Evolutionary conservation across 176 grass and related monocot species (phyloP).

Genomic region (Rhynchospora tenuis): DNA sequence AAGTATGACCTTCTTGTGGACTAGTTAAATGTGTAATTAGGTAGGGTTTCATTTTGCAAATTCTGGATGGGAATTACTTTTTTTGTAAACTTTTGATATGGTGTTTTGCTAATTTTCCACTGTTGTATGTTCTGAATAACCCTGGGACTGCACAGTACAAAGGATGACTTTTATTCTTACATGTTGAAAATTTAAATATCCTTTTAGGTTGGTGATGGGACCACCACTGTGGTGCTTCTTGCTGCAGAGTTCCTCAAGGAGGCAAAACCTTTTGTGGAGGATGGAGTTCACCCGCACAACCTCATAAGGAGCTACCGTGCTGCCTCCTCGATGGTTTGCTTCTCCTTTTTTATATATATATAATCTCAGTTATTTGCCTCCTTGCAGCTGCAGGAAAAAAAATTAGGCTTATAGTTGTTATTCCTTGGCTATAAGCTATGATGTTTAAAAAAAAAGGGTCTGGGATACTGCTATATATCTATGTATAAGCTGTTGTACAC

Average conservation of each 20-base stretch:
- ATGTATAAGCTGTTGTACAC: not conserved
- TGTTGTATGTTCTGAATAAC: not conserved
- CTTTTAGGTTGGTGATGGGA: constrained; percentile 89
- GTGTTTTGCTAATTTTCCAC: not conserved
- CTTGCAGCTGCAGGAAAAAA: not conserved
- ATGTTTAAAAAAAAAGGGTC: not conserved
- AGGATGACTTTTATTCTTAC: not conserved
- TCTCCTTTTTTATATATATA: not conserved
- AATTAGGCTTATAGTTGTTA: not conserved
- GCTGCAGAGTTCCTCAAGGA: constrained; percentile 89
- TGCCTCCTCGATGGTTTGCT: constrained; percentile 50
- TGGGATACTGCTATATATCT: not conserved
- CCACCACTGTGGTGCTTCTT: constrained; percentile 98
- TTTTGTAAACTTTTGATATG: not conserved
- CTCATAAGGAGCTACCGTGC: constrained; percentile 79
- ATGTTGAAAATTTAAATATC: constrained; percentile 1
- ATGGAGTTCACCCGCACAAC: constrained; percentile 88
- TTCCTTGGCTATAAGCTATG: not conserved
- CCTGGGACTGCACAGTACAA: not conserved
- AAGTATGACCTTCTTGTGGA: not conserved
- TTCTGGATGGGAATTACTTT: not conserved
- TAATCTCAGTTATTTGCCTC: not conserved
- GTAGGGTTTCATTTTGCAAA: not conserved
- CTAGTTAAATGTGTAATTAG: not conserved
- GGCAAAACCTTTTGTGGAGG: constrained; percentile 95